Conservation (phyloP, 2,329 filamentous ascomycete species). For the Beauveria sp. region DNA sequence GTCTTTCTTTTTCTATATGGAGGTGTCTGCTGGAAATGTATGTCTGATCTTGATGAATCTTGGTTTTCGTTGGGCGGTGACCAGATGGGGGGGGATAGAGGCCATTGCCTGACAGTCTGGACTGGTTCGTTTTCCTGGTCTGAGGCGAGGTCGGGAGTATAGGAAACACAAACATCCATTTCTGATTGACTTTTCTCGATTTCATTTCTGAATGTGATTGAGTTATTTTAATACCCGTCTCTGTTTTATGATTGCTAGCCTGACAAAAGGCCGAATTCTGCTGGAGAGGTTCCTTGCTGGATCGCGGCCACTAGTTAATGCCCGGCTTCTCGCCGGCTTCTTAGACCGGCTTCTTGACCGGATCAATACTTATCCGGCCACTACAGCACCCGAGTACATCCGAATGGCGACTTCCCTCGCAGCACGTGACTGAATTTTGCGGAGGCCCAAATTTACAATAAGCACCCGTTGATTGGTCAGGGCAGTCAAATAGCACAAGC, state of each 20-base stretch:
- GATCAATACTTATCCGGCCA: neutral
- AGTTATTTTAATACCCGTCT: no score
- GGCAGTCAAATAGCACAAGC: neutral
- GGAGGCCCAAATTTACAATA: slow-evolving; percentile 11
- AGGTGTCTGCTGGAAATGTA: neutral
- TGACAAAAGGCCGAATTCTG: neutral
- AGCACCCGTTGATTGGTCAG: slow-evolving; percentile 8
- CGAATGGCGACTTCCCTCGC: neutral
- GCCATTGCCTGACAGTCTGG: neutral
- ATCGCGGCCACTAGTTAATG: neutral
- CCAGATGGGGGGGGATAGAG: neutral
- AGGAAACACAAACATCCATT: neutral
- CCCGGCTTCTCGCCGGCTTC: slow-evolving; percentile 1
- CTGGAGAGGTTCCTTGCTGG: no score
- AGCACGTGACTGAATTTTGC: slow-evolving; percentile 1
- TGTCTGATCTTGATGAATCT: neutral
- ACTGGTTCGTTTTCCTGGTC: neutral
- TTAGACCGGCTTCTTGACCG: neutral
- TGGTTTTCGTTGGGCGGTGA: neutral
- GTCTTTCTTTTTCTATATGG: neutral
- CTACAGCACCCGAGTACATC: slow-evolving; percentile 1
- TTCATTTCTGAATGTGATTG: no score
- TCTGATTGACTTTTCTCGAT: neutral
- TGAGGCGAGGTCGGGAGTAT: neutral
- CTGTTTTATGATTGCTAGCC: no score